A percentile compares a stretch with the other conserved stretches of the same genome.
Conservation (phyloP, 2,329 filamentous ascomycete genomes). For the Claviceps sp. region DNA sequence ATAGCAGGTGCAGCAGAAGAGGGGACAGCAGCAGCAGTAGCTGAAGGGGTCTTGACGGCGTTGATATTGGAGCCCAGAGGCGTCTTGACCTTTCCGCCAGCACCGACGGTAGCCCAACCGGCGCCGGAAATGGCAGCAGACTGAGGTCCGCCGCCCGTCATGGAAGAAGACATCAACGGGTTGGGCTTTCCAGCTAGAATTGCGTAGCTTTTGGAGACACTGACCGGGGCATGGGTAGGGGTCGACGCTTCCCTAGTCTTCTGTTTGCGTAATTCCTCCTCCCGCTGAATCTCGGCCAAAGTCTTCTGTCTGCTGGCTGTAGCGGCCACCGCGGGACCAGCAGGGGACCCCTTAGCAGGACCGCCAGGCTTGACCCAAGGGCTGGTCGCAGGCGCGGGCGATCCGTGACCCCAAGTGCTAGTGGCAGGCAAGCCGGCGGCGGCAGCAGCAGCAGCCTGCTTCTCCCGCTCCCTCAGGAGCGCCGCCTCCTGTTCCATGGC, state of each 20-base stretch:
- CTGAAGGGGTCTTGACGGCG: constrained; percentile 26
- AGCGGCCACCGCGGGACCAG: constrained; percentile 11
- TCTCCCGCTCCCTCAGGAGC: constrained; percentile 46
- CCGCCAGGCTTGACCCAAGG: constrained; percentile 55
- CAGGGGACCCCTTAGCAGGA: constrained; percentile 25
- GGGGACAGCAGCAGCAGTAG: constrained; percentile 15
- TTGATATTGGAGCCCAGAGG: constrained; percentile 38
- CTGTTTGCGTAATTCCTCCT: constrained; percentile 73
- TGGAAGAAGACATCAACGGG: constrained; percentile 6
- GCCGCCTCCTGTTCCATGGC: constrained; percentile 67
- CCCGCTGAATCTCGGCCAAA: constrained; percentile 87
- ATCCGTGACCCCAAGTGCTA: constrained; percentile 78
- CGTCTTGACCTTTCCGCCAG: constrained; percentile 79
- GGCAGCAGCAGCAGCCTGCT: constrained; percentile 32
- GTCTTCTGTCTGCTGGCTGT: constrained; percentile 59
- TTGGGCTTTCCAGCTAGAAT: constrained; percentile 74
- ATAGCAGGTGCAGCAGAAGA: constrained; percentile 21
- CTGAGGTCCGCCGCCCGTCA: constrained; percentile 21
- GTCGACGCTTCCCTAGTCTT: constrained; percentile 43
- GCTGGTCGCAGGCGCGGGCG: constrained; percentile 51
- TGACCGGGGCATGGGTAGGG: constrained; percentile 33
- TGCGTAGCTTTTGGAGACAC: constrained; percentile 75
- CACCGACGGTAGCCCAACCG: constrained; percentile 92
- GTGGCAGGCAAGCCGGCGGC: constrained; percentile 72
- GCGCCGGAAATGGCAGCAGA: constrained; percentile 13